Base-by-base conservation (phyloP, 2,329 filamentous ascomycete species). In the Arthrobotrys pseudoclavata region DNA sequence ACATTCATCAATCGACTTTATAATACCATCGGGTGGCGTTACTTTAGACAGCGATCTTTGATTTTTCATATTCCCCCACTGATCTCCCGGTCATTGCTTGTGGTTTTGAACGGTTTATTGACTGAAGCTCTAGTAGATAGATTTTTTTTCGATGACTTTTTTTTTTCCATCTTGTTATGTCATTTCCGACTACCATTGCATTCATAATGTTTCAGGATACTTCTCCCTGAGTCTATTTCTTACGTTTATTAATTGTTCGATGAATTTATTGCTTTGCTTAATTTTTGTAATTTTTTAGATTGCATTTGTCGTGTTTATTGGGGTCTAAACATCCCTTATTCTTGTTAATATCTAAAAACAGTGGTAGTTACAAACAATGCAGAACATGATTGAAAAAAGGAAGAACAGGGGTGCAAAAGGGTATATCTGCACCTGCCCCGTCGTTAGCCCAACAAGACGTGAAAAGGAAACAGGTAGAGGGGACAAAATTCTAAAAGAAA, bases 1-100 rank as follows among this genome's bases (percentile, higher is more conserved):
- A 60, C 55, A 24, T 60, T 60, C 55, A 7, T 42, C 42, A 60
- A 26, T 42, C 18, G 18, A 60, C n/a, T 22, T 34, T 22, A 29
- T 26, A 60, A 42, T 26, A 45, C 42, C 55, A 60, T 60, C 34
- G 34, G 34, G 31, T 13, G 55, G 55, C 55, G 55, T 60, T 60
- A 60, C 34, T 60, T 26, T 60, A 60, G 55, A 60, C 31, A 45
- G 55, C 31, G 20, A 60, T 37, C 31, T 60, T 60, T 42, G 34
- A 42, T 60, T 60, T 60, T 50, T 24, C 15, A 13, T n/a, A 57
- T 37, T 34, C 52, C n/a, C 55, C 53, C 9, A 13, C 13, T 40
- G 37, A 13, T 60, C 18, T 40, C 42, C n/a, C n/a, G 4, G 26
- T 24, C 31, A 60, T 60, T 40, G 20, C 55, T 26, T 24, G 20